Base-by-base conservation (phyloP, 169 alveolate species). In the Babesia sp. region DNA sequence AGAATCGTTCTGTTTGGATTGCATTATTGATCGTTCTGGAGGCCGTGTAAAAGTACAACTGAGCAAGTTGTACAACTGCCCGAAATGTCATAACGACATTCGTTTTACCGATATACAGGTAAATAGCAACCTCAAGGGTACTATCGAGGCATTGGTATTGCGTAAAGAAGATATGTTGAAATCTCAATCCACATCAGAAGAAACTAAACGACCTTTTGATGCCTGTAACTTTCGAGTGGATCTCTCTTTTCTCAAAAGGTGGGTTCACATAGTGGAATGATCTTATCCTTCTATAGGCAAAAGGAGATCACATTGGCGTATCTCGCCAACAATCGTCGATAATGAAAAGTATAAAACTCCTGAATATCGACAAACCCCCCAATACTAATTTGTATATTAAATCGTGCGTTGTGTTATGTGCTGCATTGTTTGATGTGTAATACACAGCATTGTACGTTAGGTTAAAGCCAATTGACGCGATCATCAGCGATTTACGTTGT, bases 1-100 rank as follows among this genome's bases (percentile, higher is more conserved):
- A 6, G 95, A 90, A 54, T 85, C 95, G 9, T 91, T 83, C 46
- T 91, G 95, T 66, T 90, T 86, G 45, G 84, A 73, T 4, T 89
- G 93, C 82, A 50, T 89, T 26, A 54, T 75, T 36, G 83, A 75
- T 57, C 69, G 61, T 44, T 59, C 71, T 22, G 78, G 76, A 34
- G 54, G 57, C 46, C 29, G 61, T 8, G 55, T 74, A 61, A 80
- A 56, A 46, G 6, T n/a, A 36, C 60, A 72, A 31, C 55, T 79
- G 58, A 66, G 56, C 51, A 24, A 42, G 42, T 75, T 53, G n/a
- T 68, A 61, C 67, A 11, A 8, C n/a, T 81, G 89, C 51, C 89
- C 85, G 14, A 48, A 57, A 12, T 81, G 89, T 48, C 29, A 45
- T 24, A 34, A 42, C 31, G 66, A 48, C 34, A 18, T 81, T 31